Evolutionary conservation across 1,284 basidiomycete species (phyloP).

Genomic region (Kwoniella shivajii): DNA sequence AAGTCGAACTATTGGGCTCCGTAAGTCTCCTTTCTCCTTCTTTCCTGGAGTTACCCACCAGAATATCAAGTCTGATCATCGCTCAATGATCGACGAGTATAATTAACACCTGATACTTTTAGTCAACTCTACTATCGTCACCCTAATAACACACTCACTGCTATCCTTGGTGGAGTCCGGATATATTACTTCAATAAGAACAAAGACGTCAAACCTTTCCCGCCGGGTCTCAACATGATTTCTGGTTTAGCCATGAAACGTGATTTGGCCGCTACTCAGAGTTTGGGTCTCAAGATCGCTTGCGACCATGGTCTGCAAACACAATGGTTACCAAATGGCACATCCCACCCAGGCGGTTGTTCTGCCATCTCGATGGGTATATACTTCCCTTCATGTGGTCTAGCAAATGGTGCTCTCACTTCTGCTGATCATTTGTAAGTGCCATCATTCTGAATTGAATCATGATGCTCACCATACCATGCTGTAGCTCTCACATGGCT

Average conservation of each 20-base stretch:
- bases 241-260: slow-evolving; percentile 33
- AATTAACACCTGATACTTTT: background rate
- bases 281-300: slow-evolving; percentile 32
- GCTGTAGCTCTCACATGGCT: slow-evolving; percentile 43
- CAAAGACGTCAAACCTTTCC: slow-evolving; percentile 45
- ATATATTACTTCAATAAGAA: slow-evolving; percentile 49
- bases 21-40: slow-evolving; percentile 14
- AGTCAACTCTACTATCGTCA: slow-evolving; percentile 36
- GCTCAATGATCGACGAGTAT: too few relatives aligned
- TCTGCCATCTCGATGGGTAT: slow-evolving; percentile 23
- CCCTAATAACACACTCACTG: slow-evolving; percentile 31
- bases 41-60: too few relatives aligned
- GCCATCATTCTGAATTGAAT: background rate
- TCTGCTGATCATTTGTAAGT: slow-evolving; percentile 47
- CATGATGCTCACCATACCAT: background rate
- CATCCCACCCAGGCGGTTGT: slow-evolving; percentile 36
- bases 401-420: slow-evolving; percentile 33
- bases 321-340: slow-evolving; percentile 38
- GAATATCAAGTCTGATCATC: too few relatives aligned
- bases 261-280: slow-evolving; percentile 18
- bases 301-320: slow-evolving; percentile 33
- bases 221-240: slow-evolving; percentile 49
- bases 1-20: slow-evolving; percentile 52
- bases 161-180: slow-evolving; percentile 34
- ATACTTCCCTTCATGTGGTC: slow-evolving; percentile 46